Evolutionary conservation across 1,139 yeast genomes (phyloP), one percentile per base, ranked within the genome.

Genomic region (Fermentozyma sake): DNA sequence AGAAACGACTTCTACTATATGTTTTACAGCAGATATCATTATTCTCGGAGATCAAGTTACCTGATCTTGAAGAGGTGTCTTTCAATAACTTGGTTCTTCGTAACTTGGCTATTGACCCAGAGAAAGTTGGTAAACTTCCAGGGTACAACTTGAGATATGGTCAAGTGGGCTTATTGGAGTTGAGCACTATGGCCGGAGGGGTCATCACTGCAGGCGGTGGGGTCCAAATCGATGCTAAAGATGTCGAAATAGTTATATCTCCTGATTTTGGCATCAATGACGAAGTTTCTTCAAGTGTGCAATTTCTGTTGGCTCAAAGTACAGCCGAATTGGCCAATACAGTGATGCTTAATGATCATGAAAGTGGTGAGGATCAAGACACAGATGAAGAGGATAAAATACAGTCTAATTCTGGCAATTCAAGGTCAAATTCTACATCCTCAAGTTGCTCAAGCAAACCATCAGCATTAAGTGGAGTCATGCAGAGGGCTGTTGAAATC

Each of bases 21-120:
- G 76, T 86, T 4, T 68, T 87, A 13, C 86, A 82, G 48, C 93
- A 85, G 51, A 70, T 87, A 22, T 77, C 89, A n/a, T 57, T 87
- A 22, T 84, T 87, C 49, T 80, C 95, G 2, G 85, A 83, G 46
- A 71, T 86, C 15, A 93, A 86, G 49, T 61, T 84, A 18, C 82
- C 87, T 11, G 82, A 86, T 48, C 56, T 87, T 32, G 93, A 85
- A 36, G 68, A 67, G 47, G 89, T 87, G 1, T 79, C 93, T 5
- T 55, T 84, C 22, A 54, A 72, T 71, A 50, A 65, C 39, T 61
- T 67, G 20, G 55, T 72, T 1, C 64, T 86, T 14, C 67, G 70
- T 27, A 79, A 83, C 52, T 73, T 86, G 4, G 69, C 76, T 29
- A 57, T 86, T 14, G 93, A 83, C 48, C 79, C 89, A 0, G 87